phyloP scores from a whole-genome alignment of 208 protist species.

The Leishmania arabica region DNA sequence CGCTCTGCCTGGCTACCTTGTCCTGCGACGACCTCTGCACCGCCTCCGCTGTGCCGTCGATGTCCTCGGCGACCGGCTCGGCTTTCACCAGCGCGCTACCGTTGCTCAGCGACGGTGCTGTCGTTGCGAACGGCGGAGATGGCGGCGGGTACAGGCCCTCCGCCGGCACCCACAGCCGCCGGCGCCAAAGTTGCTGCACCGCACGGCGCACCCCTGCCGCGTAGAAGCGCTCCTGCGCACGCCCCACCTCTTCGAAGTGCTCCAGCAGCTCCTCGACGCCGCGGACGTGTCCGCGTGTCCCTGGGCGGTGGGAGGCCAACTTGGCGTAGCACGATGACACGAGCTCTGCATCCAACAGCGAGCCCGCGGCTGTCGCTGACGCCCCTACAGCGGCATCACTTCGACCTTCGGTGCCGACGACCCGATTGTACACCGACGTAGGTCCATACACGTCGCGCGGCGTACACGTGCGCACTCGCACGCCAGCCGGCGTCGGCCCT shows the following conservation, averaged over 20 bases:
- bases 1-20: not conserved
- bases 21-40: slow-evolving; percentile 1
- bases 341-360: slow-evolving; percentile 6
- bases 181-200: slow-evolving; percentile 16
- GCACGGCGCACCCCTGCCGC: slow-evolving; percentile 23
- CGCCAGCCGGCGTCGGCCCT: not conserved
- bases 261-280: slow-evolving; percentile 42
- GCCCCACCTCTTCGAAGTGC: slow-evolving; percentile 39
- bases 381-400: not conserved
- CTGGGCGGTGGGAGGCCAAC: slow-evolving; percentile 29
- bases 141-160: not conserved
- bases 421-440: slow-evolving; percentile 26
- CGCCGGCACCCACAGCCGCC: slow-evolving; percentile 16
- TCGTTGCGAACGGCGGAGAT: not conserved
- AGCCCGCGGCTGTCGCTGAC: not conserved
- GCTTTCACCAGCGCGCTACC: slow-evolving; percentile 1
- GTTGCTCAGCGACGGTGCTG: not conserved
- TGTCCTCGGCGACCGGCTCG: slow-evolving; percentile 9
- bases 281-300: slow-evolving; percentile 48
- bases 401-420: not conserved
- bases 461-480: not conserved
- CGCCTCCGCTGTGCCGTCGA: not conserved
- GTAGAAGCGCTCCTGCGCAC: slow-evolving; percentile 39
- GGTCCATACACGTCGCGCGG: slow-evolving; percentile 27
- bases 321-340: slow-evolving; percentile 18